Evolutionary conservation across 1,139 yeast species (phyloP), one percentile per base, ranked within the genome.

Genomic region (Protomyces pachydermus): DNA sequence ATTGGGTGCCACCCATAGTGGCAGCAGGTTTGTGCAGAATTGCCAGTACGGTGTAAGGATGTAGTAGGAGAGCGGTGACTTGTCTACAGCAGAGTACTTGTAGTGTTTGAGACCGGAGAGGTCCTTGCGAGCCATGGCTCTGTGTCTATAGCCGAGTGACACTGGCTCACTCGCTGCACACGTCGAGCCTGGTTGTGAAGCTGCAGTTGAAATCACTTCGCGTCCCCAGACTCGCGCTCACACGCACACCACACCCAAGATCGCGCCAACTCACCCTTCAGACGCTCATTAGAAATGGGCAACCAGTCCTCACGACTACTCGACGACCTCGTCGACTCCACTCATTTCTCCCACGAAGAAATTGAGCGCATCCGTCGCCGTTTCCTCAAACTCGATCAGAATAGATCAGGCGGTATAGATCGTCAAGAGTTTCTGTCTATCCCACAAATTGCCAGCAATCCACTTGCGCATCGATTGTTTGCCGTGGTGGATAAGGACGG

Each of bases 401-500:
- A 95, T 74, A 87, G 91, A 63, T 85, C 91, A 2, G 98, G 98
- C 0, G 86, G 96, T 23, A 88, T 95, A 54, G 98, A 93, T 68
- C 87, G 87, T 70, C 85, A 84, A 60, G 98, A 95, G 76, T 93
- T 95, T 72, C 80, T 91, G 71, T 84, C 91, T 2, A 91, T 95
- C 57, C 98, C 98, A 0, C 97, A 97, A 0, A 90, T 95, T 34
- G 84, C 91, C 6, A 82, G 87, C 48, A 95, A 95, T 72, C 98
- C 98, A 1, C 79, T 95, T 65, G 97, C 97, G 0, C 79, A 85
- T 14, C 80, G 99, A 67, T 83, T 95, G 67, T 88, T 95, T 82
- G 97, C 93, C 70, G 93, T 95, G 16, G 91, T 95, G 74, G 99
- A 95, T 74, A 87, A 84, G 67, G 97, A 95, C 72, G 91, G 91